Base-by-base conservation (phyloP, 495 filamentous ascomycete species). In the Delitschia confertaspora region DNA sequence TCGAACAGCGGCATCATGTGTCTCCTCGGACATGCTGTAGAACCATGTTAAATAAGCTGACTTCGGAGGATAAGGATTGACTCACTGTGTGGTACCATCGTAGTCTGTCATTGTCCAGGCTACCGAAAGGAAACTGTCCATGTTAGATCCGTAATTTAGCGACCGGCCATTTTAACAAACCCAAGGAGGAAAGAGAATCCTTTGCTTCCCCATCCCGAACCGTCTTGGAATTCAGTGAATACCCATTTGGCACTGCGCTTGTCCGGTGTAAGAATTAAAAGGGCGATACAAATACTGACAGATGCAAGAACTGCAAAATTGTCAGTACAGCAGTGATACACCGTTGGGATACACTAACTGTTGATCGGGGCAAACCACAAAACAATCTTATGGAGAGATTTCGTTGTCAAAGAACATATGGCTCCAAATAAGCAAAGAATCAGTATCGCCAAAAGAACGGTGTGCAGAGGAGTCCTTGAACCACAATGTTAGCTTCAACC, bases 81-180 rank as follows among this genome's bases (percentile, higher is more conserved):
- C 69, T 59, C 54, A 78, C 73, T 84, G 80, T 11, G 80, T 82
- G 0, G 80, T 84, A 20, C 76, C 79, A 53, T 83, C 80, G 48
- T 84, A 84, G 53, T 84, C 80, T 11, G 80, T 84, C 79, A 84
- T 83, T 8, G 75, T 79, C 79, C 80, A 84, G 0, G 75, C 74
- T 19, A 80, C 79, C 6, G 74, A 76, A 17, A 84, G 60, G 56
- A 81, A 82, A 16, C 58, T 61, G 32, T 21, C 17, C 14, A 32
- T 36, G 51, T 58, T 40, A 58, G 42, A 19, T 21, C 11, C 14
- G 25, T 7, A 20, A 11, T 23, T 45, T 0, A 5, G 13, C 13
- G 4, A 30, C n/a, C 19, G 3, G 18, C 19, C 25, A 38, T 10
- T 22, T 6, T 16, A 27, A 42, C 56, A 16, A 36, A 61, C 59